Percentiles rank a stretch among this genome's conserved stretches.
Conservation (phyloP, 768 basidiomycete species). For the Gautieria morchelliformis region DNA sequence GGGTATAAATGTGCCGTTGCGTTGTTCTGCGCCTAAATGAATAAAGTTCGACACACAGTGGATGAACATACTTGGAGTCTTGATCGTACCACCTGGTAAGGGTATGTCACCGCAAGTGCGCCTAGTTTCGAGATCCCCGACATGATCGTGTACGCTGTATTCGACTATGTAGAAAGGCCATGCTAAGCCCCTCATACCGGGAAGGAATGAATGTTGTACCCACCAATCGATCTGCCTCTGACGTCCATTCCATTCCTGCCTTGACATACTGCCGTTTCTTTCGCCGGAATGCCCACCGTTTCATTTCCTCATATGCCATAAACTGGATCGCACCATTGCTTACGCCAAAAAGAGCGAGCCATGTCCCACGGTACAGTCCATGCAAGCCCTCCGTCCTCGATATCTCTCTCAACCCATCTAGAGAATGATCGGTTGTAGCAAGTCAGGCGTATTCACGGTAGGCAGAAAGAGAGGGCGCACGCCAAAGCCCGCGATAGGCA, state of each 20-base stretch:
- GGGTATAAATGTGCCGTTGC: constrained; percentile 63
- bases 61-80: constrained; percentile 66
- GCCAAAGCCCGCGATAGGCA: constrained; percentile 73
- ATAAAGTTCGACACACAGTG: neutral
- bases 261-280: constrained; percentile 55
- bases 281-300: constrained; percentile 75
- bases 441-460: neutral
- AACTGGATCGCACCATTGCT: constrained; percentile 94
- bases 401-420: constrained; percentile 69
- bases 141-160: constrained; percentile 84
- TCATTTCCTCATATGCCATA: constrained; percentile 94
- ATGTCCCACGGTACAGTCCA: constrained; percentile 83
- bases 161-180: constrained; percentile 50
- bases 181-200: neutral
- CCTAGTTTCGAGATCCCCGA: constrained; percentile 83
- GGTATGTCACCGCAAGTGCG: constrained; percentile 82
- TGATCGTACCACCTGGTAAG: constrained; percentile 94
- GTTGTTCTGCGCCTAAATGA: constrained; percentile 41
- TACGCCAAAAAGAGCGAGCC: constrained; percentile 84
- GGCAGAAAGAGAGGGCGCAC: constrained; percentile 32
- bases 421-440: neutral
- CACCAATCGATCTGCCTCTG: constrained; percentile 81
- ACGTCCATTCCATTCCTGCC: constrained; percentile 54
- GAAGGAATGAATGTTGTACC: constrained; percentile 20
- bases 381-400: constrained; percentile 60